These are phyloP conservation scores for Ceratopteris richardii DNA, from an alignment of 75 land plant species.

Conservation along the genomic window DNA sequence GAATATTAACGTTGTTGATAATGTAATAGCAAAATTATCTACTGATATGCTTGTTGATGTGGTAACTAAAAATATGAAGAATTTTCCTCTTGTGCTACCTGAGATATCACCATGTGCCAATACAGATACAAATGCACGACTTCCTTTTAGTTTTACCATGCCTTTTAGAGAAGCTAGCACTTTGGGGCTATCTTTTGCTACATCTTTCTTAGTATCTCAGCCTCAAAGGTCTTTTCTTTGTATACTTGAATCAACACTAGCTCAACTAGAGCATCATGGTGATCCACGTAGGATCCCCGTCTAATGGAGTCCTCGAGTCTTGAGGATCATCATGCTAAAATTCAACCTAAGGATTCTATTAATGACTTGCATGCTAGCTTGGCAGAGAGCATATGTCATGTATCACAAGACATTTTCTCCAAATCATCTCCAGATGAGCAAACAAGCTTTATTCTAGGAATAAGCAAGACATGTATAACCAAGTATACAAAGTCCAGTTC, in stretches of 20 bases:
- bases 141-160: neutral
- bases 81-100: slow-evolving; percentile 17
- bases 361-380: neutral
- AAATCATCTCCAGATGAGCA: no score
- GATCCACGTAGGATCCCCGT: slow-evolving; percentile 39
- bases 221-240: no score
- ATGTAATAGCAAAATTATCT: slow-evolving; percentile 18
- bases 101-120: slow-evolving; percentile 4
- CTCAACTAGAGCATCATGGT: slow-evolving; percentile 1
- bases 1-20: slow-evolving; percentile 16
- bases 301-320: slow-evolving; percentile 27
- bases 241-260: neutral
- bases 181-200: neutral
- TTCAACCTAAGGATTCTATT: neutral
- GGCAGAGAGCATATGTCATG: neutral
- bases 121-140: neutral
- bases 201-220: neutral
- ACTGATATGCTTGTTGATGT: slow-evolving; percentile 31
- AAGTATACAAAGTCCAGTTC: no score
- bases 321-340: neutral
- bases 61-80: slow-evolving; percentile 26
- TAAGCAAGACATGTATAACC: neutral
- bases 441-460: neutral
- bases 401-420: neutral
- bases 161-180: neutral